Evolutionary conservation across 2,329 filamentous ascomycete species (phyloP).

Genomic region (Nothophaeocryptopus gaeumannii): DNA sequence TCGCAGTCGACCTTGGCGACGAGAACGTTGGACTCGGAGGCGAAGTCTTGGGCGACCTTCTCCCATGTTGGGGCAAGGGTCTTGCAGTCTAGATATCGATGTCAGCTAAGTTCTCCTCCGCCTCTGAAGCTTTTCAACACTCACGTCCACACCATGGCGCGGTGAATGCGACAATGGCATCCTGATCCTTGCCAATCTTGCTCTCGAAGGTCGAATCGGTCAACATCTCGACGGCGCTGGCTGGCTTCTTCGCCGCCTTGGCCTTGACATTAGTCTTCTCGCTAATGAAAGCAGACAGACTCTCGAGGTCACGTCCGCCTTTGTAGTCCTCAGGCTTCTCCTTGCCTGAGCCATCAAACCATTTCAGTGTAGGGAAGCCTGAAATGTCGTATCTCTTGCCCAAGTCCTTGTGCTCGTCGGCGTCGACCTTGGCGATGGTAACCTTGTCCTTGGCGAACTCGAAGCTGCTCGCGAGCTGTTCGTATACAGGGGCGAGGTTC

Average conservation of each 20-base stretch:
- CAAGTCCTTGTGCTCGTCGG: slow-evolving; percentile 79
- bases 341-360: slow-evolving; percentile 91
- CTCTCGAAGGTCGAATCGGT: slow-evolving; percentile 75
- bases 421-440: slow-evolving; percentile 92
- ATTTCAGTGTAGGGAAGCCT: slow-evolving; percentile 97
- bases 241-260: slow-evolving; percentile 69
- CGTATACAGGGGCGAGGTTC: slow-evolving; percentile 89
- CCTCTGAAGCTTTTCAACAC: slow-evolving; percentile 42
- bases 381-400: slow-evolving; percentile 84
- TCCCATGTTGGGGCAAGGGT: slow-evolving; percentile 88
- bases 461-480: slow-evolving; percentile 77
- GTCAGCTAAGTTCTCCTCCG: no score
- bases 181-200: slow-evolving; percentile 77
- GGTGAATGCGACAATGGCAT: slow-evolving; percentile 93
- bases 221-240: slow-evolving; percentile 75
- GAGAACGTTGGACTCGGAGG: slow-evolving; percentile 71
- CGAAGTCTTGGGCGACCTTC: slow-evolving; percentile 76
- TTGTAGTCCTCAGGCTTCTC: slow-evolving; percentile 75
- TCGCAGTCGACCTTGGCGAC: slow-evolving; percentile 97
- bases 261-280: slow-evolving; percentile 84
- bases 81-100: slow-evolving; percentile 79
- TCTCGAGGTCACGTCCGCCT: slow-evolving; percentile 82
- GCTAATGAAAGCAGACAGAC: slow-evolving; percentile 72
- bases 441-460: slow-evolving; percentile 72
- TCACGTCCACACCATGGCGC: slow-evolving; percentile 97